Evolutionary conservation across 2,329 filamentous ascomycete genomes (phyloP).

Genomic region (Juglanconis sp.): DNA sequence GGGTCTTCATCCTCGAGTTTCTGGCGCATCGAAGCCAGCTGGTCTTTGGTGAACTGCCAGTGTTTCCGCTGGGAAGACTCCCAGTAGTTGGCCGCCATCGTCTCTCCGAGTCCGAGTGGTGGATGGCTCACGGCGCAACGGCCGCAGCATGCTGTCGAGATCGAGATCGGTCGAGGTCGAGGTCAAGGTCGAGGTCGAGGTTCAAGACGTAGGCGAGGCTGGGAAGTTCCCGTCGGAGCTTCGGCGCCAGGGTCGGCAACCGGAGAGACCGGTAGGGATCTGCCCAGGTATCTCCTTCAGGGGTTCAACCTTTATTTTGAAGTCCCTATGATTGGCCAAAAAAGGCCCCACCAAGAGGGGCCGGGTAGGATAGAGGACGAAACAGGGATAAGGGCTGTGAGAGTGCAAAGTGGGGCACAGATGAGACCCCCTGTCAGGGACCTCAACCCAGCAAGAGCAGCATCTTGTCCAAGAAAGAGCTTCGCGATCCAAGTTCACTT

Average conservation of each 20-base stretch:
- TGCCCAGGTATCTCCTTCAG: too few species aligned
- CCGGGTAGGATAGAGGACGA: too few species aligned
- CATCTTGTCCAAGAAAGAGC: not conserved
- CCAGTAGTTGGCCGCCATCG: constrained; percentile 96
- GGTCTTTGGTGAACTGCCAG: constrained; percentile 86
- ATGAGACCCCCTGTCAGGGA: too few species aligned
- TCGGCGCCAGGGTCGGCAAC: constrained; percentile 24
- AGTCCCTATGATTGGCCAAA: too few species aligned
- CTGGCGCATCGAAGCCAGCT: constrained; percentile 71
- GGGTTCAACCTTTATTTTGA: too few species aligned
- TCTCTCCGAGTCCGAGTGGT: constrained; percentile 15
- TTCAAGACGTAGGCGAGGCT: not conserved
- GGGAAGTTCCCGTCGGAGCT: not conserved
- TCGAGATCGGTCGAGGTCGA: not conserved
- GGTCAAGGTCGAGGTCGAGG: not conserved
- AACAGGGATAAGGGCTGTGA: too few species aligned
- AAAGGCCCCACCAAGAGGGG: too few species aligned
- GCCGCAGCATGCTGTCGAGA: constrained; percentile 1
- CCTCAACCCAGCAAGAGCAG: too few species aligned
- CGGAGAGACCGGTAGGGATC: not conserved
- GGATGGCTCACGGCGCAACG: constrained; percentile 17
- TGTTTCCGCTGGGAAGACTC: constrained; percentile 84
- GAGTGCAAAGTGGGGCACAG: too few species aligned
- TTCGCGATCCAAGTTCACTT: not conserved
- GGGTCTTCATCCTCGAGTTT: constrained; percentile 75